These are phyloP conservation scores for Trichaptum fuscoviolaceum DNA, from an alignment of 768 basidiomycete genomes.

Conservation along the genomic window DNA sequence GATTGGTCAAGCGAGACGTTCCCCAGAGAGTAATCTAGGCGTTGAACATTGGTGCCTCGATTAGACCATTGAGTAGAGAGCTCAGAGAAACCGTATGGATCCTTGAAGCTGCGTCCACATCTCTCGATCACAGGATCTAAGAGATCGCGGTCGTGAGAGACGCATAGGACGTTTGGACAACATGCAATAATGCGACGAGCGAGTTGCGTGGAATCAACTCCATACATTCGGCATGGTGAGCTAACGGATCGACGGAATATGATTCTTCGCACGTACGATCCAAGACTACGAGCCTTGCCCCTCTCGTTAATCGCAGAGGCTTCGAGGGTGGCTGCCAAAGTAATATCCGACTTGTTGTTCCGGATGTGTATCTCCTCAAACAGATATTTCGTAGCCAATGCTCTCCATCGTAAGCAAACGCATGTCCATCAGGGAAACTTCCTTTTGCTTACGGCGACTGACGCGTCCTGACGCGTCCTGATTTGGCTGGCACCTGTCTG, in stretches of 20 bases:
- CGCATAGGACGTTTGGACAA: neutral
- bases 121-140: neutral
- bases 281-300: neutral
- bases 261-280: neutral
- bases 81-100: neutral
- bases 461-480: no score
- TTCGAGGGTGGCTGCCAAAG: neutral
- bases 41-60: neutral
- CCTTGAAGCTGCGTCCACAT: neutral
- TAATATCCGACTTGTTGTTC: neutral
- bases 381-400: neutral
- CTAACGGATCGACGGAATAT: neutral
- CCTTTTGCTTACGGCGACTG: no score
- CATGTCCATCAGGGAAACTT: no score
- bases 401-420: neutral
- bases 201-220: neutral
- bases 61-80: neutral
- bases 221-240: neutral
- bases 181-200: neutral
- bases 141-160: neutral
- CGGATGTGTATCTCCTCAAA: neutral
- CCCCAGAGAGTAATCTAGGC: neutral
- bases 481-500: no score
- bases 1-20: neutral
- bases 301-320: neutral